Conservation (phyloP, 164 flowering plant species). For the Magnolia kwangsiensis region DNA sequence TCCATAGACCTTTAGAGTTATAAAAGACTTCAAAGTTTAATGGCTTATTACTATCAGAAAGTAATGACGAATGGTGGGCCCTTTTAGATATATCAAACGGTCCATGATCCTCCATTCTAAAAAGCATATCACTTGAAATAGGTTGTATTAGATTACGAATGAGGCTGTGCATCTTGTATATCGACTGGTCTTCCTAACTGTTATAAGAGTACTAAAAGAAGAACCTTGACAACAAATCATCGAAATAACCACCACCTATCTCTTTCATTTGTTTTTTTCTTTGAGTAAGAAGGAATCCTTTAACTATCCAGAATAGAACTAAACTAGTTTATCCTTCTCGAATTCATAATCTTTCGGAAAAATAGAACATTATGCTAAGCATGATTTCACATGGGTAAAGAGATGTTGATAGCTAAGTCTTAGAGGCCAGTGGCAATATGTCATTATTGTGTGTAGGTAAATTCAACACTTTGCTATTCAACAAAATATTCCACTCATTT, state of each 20-base stretch:
- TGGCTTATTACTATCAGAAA: not conserved
- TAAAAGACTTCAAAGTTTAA: not conserved
- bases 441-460: not conserved
- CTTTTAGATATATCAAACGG: not conserved
- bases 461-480: constrained; percentile 2
- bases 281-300: constrained; percentile 3
- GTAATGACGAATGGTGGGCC: constrained; percentile 1
- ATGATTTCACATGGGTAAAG: not conserved
- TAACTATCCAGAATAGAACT: constrained; percentile 1
- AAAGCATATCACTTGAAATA: not conserved
- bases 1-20: not conserved
- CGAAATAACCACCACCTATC: not conserved
- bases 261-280: not conserved
- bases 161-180: constrained; percentile 10
- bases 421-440: not conserved
- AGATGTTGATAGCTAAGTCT: constrained; percentile 6
- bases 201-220: constrained; percentile 2
- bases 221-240: not conserved
- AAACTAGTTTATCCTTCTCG: not conserved
- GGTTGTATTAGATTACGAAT: constrained; percentile 1
- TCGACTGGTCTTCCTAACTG: not conserved
- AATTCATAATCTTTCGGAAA: constrained; percentile 7
- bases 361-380: constrained; percentile 8
- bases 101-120: not conserved
- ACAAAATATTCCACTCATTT: constrained; percentile 1